A percentile compares a stretch with the other conserved stretches of the same genome.
Evolutionary conservation across 768 basidiomycete genomes (phyloP).

Genomic region (Leucosporidium yakuticum): DNA sequence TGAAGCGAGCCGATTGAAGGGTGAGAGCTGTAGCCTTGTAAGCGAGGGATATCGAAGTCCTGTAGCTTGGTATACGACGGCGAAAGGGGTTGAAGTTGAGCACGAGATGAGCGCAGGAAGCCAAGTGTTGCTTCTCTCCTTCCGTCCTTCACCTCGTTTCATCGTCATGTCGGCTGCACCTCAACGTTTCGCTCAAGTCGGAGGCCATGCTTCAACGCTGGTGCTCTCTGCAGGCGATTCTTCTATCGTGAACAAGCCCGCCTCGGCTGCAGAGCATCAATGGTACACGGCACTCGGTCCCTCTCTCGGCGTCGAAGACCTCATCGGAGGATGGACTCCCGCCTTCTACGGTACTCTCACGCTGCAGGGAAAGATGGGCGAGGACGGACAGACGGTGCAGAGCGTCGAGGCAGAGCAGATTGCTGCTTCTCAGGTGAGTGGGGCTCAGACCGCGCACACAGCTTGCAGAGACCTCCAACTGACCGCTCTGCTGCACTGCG

Average conservation of each 20-base stretch:
- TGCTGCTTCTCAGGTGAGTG: slow-evolving; percentile 15
- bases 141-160: no score
- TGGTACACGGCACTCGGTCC: slow-evolving; percentile 62
- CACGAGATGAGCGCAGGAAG: no score
- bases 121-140: no score
- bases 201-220: slow-evolving; percentile 68
- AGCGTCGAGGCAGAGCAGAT: slow-evolving; percentile 2
- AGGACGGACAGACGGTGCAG: slow-evolving; percentile 1
- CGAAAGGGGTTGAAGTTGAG: no score
- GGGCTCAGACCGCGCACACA: neutral
- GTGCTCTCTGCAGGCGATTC: slow-evolving; percentile 63
- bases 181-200: slow-evolving; percentile 55
- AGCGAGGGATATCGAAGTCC: no score
- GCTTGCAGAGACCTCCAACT: neutral
- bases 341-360: slow-evolving; percentile 71
- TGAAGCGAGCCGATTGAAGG: no score
- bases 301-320: slow-evolving; percentile 7
- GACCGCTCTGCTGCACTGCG: neutral
- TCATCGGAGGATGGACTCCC: slow-evolving; percentile 56
- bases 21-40: no score
- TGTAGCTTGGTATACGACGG: no score
- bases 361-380: slow-evolving; percentile 58
- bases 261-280: slow-evolving; percentile 56
- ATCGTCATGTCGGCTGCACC: neutral
- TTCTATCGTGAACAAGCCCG: slow-evolving; percentile 69